phyloP scores from a whole-genome alignment of 371 early-diverging fungal species.

The Coemansia sp. region DNA sequence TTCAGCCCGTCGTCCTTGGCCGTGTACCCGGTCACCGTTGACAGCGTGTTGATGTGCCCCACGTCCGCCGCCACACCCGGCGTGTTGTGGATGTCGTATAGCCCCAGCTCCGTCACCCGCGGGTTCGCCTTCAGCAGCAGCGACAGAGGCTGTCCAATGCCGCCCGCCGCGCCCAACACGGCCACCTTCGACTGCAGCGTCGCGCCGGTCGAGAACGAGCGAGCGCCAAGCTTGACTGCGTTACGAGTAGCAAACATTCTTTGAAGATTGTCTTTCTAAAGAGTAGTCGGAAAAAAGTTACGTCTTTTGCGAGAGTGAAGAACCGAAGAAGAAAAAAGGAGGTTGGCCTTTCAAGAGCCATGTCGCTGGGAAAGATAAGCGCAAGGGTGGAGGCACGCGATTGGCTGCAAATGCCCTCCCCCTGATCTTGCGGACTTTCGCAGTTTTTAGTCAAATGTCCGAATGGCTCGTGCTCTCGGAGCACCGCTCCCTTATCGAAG shows the following conservation, averaged over 20 bases:
- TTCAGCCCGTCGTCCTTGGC: constrained; percentile 82
- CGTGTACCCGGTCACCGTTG: constrained; percentile 82
- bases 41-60: constrained; percentile 93
- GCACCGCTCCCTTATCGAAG: no score
- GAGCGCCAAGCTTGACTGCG: constrained; percentile 64
- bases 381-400: constrained; percentile 3
- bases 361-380: constrained; percentile 3
- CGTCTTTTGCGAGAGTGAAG: no score
- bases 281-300: no score
- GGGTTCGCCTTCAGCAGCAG: constrained; percentile 82
- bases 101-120: constrained; percentile 80
- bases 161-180: constrained; percentile 89
- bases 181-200: constrained; percentile 69
- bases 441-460: background rate
- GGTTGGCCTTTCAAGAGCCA: background rate
- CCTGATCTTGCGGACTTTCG: background rate
- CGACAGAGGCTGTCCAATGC: constrained; percentile 91
- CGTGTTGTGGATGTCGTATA: constrained; percentile 96
- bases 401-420: background rate
- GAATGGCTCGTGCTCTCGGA: background rate
- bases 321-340: background rate
- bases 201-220: constrained; percentile 66
- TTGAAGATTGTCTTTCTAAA: background rate
- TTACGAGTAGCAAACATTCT: constrained; percentile 51
- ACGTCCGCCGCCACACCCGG: constrained; percentile 98